phyloP scores from a whole-genome alignment of 805 yeast genomes.

The Lachancea sp. region DNA sequence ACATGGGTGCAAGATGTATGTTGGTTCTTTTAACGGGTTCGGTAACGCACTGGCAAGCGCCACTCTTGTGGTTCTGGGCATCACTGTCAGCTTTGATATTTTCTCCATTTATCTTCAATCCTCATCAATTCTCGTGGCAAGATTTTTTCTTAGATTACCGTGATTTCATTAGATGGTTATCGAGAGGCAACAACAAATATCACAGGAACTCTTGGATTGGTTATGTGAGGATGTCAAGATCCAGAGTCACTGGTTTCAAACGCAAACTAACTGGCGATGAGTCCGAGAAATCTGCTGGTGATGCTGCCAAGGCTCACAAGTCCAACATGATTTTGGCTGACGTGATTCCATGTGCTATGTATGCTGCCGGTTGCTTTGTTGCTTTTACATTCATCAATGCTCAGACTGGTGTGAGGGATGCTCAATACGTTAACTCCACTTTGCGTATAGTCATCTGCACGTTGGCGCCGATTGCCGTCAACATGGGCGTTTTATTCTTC shows the following conservation, averaged over 20 bases:
- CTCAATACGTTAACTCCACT: slow-evolving; percentile 56
- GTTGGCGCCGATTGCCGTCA: slow-evolving; percentile 84
- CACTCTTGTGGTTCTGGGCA: slow-evolving; percentile 96
- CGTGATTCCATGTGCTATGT: slow-evolving; percentile 60
- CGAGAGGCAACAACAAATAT: slow-evolving; percentile 87
- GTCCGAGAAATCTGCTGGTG: slow-evolving; percentile 80
- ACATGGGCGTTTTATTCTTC: slow-evolving; percentile 76
- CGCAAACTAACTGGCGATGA: slow-evolving; percentile 64
- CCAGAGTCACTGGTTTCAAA: slow-evolving; percentile 82
- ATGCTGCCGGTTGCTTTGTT: slow-evolving; percentile 73
- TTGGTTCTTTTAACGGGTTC: slow-evolving; percentile 67
- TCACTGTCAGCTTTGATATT: slow-evolving; percentile 79
- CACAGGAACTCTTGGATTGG: slow-evolving; percentile 89
- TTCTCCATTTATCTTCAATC: slow-evolving; percentile 93
- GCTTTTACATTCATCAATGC: slow-evolving; percentile 80
- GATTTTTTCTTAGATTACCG: slow-evolving; percentile 96
- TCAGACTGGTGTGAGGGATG: slow-evolving; percentile 68
- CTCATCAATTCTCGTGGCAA: slow-evolving; percentile 95
- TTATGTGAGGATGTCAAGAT: slow-evolving; percentile 72
- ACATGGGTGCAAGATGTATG: slow-evolving; percentile 76
- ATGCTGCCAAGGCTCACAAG: slow-evolving; percentile 77
- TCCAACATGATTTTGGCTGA: slow-evolving; percentile 65
- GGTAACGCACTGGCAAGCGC: slow-evolving; percentile 83
- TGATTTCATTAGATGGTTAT: slow-evolving; percentile 83
- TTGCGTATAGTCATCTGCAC: slow-evolving; percentile 73